Base-by-base conservation (phyloP, 148 eudicot genomes). In the Spergularia bocconei region DNA sequence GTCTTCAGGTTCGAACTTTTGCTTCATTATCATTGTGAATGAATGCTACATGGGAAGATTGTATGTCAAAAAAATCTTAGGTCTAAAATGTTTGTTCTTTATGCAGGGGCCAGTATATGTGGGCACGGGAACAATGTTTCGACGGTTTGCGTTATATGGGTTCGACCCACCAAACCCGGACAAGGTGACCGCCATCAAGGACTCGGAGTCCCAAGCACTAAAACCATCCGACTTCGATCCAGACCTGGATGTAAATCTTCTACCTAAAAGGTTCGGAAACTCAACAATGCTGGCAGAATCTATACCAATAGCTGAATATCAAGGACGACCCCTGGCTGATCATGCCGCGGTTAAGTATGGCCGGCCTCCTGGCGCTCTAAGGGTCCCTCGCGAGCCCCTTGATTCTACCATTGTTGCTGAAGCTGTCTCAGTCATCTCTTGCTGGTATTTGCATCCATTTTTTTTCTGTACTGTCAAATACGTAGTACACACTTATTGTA, bases 291-390 rank as follows among this genome's bases (percentile, higher is more conserved):
- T 95, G 21, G 79, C 93, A 0, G 96, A 92, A 68, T 92, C 98
- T 0, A 90, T 95, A 63, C 92, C 96, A 0, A 69, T 95, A 16
- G 90, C 98, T 19, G 98, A 95, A 77, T 90, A 80, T 60, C 97
- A 92, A 75, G 98, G 91, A 36, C 96, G 98, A 3, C 98, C 98
- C 2, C 73, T 95, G 0, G 98, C 97, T 39, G 97, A 95, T 80
- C 98, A 95, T 72, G 86, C 96, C 12, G 93, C 92, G 0, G 87
- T 95, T 55, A 95, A 92, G 84, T 95, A 85, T 77, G 97, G 98
- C 13, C 79, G 98, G 47, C 97, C 97, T 69, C 93, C 96, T 6
- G 98, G 97, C n/a, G 76, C 72, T 70, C 87, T 94, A 1, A 77
- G 98, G 73, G 79, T 54, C 23, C 97, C 96, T 14, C 84, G 88